Evolutionary conservation across 352 stramenopile genomes (phyloP), one percentile per base, ranked within the genome.

Genomic region (Pythium scleroteichum): DNA sequence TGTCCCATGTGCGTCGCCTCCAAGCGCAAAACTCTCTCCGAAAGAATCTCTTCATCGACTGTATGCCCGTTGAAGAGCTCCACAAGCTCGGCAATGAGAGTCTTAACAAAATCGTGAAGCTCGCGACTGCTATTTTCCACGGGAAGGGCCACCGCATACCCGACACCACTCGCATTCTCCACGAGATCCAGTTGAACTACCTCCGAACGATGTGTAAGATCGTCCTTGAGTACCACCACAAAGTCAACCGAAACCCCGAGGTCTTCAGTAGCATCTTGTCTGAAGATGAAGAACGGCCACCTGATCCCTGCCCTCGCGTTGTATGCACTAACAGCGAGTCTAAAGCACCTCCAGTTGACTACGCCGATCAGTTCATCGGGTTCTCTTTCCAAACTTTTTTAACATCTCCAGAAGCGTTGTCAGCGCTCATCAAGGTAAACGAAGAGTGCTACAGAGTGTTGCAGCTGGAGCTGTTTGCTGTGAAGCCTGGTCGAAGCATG

Each of bases 191-290:
- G 62, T 71, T 96, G 0, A 90, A 96, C 51, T 98, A 96, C 66
- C 64, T 97, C 39, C 85, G 94, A 12, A 90, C 90, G 8, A 97
- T 98, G 88, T 96, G 96, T 72, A 85, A 84, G 53, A 92, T 98
- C 29, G 75, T 97, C 3, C 91, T 98, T 27, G 81, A 92, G n/a
- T 86, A 72, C 26, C 83, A 95, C 38, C 79, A 91, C 33, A 58
- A 76, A 51, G 39, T 64, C 1, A 59, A 71, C 0, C 72, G 81
- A 22, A 91, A 92, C 48, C 27, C 55, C 5, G 77, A 89, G 39
- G 69, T 93, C 1, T 93, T 93, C 40, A 23, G 54, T 45, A 75
- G 75, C 0, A 80, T 93, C 40, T 64, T 93, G 0, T 63, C 61
- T 0, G 56, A 47, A 13, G 75, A 87, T 26, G 79, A 93, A 47